Percentiles rank a stretch among this genome's conserved stretches.
phyloP scores from a whole-genome alignment of 441 rosid species.

The Francoa sonchifolia region DNA sequence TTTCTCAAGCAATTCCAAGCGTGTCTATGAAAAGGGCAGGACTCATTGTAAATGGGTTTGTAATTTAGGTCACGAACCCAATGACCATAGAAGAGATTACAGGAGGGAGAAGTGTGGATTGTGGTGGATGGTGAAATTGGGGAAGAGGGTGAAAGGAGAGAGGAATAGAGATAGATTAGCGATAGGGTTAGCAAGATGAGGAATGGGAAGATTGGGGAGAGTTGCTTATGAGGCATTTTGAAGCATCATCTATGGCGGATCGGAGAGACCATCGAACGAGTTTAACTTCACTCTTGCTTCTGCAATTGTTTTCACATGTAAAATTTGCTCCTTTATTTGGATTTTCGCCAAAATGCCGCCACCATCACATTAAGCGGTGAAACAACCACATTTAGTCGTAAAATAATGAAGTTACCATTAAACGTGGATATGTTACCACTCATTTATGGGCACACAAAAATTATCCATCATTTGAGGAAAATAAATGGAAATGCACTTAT shows the following conservation, averaged over 20 bases:
- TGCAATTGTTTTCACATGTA: too few relatives aligned
- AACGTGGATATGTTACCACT: too few relatives aligned
- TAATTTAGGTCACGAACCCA: constrained; percentile 39
- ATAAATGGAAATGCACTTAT: too few relatives aligned
- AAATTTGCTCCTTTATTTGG: too few relatives aligned
- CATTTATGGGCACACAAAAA: too few relatives aligned
- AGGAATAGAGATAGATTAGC: constrained; percentile 26
- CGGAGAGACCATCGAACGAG: too few relatives aligned
- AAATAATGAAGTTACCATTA: too few relatives aligned
- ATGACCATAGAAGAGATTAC: constrained; percentile 62
- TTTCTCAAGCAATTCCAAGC: constrained; percentile 81
- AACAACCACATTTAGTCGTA: too few relatives aligned
- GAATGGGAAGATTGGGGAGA: constrained; percentile 35
- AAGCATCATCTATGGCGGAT: neutral
- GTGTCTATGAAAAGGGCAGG: constrained; percentile 87
- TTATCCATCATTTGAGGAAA: too few relatives aligned
- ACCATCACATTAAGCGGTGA: too few relatives aligned
- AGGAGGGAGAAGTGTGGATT: constrained; percentile 19
- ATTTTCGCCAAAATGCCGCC: too few relatives aligned
- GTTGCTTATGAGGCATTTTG: constrained; percentile 45
- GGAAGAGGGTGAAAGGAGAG: constrained; percentile 16
- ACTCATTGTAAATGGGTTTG: constrained; percentile 46
- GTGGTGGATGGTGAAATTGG: constrained; percentile 11
- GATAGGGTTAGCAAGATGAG: constrained; percentile 17
- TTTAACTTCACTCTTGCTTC: too few relatives aligned